Conservation (phyloP, 2,329 filamentous ascomycete genomes). For the Colletotrichum sp. region DNA sequence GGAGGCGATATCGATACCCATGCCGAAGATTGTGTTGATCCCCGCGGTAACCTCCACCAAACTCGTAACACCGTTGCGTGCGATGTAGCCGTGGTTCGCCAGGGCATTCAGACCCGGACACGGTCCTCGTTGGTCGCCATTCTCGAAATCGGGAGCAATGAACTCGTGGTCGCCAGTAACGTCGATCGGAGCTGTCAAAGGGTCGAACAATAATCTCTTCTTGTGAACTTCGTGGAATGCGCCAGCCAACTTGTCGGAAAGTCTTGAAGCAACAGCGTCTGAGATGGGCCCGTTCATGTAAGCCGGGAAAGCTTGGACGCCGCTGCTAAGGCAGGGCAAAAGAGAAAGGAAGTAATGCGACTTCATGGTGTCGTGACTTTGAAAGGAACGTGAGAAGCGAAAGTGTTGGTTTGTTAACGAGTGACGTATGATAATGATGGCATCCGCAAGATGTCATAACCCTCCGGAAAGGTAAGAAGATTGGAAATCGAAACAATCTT, state of each 20-base stretch:
- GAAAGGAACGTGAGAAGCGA: conserved; percentile 3
- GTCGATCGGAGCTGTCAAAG: conserved; percentile 23
- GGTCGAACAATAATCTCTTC: conserved; percentile 24
- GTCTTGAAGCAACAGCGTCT: background rate
- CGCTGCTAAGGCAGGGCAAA: conserved; percentile 1
- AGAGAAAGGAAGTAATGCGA: conserved; percentile 4
- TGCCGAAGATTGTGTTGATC: conserved; percentile 42
- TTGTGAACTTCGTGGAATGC: conserved; percentile 12
- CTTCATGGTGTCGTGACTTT: background rate
- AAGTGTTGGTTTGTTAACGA: background rate
- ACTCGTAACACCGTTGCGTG: conserved; percentile 29
- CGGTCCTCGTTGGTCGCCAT: conserved; percentile 28
- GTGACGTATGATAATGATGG: background rate
- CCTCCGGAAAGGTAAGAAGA: background rate
- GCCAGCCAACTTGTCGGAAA: conserved; percentile 1
- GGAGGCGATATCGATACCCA: conserved; percentile 48
- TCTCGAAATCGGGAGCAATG: conserved; percentile 26
- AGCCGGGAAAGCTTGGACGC: conserved; percentile 16
- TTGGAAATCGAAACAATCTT: conserved; percentile 2
- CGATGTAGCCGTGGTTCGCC: conserved; percentile 42
- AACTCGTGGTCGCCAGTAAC: conserved; percentile 27
- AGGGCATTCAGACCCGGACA: conserved; percentile 42
- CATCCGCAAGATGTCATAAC: background rate
- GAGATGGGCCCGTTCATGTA: conserved; percentile 8
- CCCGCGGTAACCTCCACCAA: conserved; percentile 19